Percentiles rank a stretch among this genome's conserved stretches.
phyloP scores from a whole-genome alignment of 768 basidiomycete species.

The Favolaschia claudopus region DNA sequence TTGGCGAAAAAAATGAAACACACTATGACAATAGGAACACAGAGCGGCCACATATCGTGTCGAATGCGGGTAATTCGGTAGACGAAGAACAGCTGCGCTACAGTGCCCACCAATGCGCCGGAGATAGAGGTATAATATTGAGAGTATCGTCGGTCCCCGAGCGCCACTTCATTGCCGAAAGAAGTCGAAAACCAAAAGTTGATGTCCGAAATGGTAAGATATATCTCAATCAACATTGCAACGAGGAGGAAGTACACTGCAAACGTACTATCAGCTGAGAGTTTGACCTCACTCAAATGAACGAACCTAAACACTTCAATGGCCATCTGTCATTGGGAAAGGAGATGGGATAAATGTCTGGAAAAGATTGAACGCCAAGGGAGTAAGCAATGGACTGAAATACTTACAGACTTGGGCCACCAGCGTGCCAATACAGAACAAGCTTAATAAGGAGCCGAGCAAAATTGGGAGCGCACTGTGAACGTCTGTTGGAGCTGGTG shows the following conservation, averaged over 20 bases:
- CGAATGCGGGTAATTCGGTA: constrained; percentile 6
- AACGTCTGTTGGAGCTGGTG: no score
- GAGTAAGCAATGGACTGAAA: no score
- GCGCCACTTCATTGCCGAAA: constrained; percentile 4
- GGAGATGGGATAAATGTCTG: constrained; percentile 11
- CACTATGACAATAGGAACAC: background rate
- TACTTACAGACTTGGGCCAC: constrained; percentile 8
- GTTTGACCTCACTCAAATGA: no score
- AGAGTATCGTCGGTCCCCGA: background rate
- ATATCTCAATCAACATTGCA: background rate
- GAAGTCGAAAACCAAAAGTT: constrained; percentile 2
- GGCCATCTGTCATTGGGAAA: background rate
- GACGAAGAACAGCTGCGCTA: constrained; percentile 16
- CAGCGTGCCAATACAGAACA: constrained; percentile 8
- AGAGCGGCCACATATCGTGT: constrained; percentile 4
- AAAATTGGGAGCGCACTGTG: no score
- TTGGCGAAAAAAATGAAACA: background rate
- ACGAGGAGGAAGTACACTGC: constrained; percentile 16
- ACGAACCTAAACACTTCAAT: background rate
- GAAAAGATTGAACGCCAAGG: no score
- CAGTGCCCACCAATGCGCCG: constrained; percentile 12
- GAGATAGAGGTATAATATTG: constrained; percentile 5
- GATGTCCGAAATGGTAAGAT: constrained; percentile 8
- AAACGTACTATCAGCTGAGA: background rate
- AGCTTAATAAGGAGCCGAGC: constrained; percentile 16